phyloP scores from a whole-genome alignment of 331 rosid species.

The Saraca asoca region DNA sequence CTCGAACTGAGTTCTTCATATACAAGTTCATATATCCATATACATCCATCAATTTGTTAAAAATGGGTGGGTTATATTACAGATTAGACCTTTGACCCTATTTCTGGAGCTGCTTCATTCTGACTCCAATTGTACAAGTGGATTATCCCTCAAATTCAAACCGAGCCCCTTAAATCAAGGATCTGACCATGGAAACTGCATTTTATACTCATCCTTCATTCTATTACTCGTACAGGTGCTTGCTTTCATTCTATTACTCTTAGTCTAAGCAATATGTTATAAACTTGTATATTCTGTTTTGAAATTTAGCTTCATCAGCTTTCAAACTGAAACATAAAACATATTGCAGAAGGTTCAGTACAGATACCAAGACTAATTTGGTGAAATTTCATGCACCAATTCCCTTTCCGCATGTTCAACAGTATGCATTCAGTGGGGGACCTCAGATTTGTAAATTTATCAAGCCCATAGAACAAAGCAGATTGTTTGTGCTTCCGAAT shows the following conservation, averaged over 20 bases:
- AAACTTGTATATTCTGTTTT: not conserved
- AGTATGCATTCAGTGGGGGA: conserved; percentile 37
- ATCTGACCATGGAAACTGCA: conserved; percentile 64
- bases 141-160: conserved; percentile 29
- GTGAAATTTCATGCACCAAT: conserved; percentile 39
- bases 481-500: conserved; percentile 55
- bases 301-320: conserved; percentile 10
- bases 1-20: not conserved
- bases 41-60: conserved; percentile 8
- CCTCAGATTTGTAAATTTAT: conserved; percentile 36
- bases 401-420: conserved; percentile 38
- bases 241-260: not conserved
- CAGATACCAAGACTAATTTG: conserved; percentile 35
- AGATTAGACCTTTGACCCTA: conserved; percentile 24
- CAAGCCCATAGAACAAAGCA: conserved; percentile 33
- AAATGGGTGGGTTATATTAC: conserved; percentile 4
- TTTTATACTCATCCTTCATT: conserved; percentile 47
- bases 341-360: conserved; percentile 49
- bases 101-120: not conserved
- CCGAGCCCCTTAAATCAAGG: conserved; percentile 28
- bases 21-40: not conserved
- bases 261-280: not conserved
- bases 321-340: conserved; percentile 19
- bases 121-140: conserved; percentile 23
- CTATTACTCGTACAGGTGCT: conserved; percentile 61